phyloP scores from a whole-genome alignment of 441 rosid genomes.

The Populus trichocarpa region DNA sequence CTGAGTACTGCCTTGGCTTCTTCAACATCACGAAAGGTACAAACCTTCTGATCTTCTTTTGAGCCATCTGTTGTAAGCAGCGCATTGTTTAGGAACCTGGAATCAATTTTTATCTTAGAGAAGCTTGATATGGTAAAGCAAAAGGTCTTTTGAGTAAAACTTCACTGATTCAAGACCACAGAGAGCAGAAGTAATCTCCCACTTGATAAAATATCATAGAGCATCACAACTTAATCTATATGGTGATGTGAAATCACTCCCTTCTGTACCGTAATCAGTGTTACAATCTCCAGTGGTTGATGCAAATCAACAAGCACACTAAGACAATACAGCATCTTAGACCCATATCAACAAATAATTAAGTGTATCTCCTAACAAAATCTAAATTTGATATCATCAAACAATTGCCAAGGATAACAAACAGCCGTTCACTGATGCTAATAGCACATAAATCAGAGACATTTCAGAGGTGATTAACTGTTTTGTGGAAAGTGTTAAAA shows the following conservation, averaged over 20 bases:
- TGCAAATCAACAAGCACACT: neutral
- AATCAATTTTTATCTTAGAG: neutral
- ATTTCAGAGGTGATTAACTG: neutral
- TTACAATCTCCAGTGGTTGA: too few species aligned
- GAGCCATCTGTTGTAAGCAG: slow-evolving; percentile 47
- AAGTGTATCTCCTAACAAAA: neutral
- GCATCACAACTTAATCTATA: neutral
- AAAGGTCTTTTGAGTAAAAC: too few species aligned
- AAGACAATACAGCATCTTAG: neutral
- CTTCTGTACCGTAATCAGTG: too few species aligned
- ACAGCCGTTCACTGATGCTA: neutral
- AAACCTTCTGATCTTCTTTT: slow-evolving; percentile 20
- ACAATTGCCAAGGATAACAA: neutral
- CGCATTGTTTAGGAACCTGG: slow-evolving; percentile 58
- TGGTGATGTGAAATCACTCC: neutral
- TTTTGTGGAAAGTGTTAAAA: too few species aligned
- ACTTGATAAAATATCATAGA: neutral
- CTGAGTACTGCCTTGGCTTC: slow-evolving; percentile 57
- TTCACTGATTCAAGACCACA: neutral
- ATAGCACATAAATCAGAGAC: neutral
- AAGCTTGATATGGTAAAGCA: neutral
- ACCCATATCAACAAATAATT: neutral
- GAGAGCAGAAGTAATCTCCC: neutral
- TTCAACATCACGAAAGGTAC: slow-evolving; percentile 53
- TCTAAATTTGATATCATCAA: neutral